Evolutionary conservation across 441 rosid genomes (phyloP).

Genomic region (Metrosideros polymorpha): DNA sequence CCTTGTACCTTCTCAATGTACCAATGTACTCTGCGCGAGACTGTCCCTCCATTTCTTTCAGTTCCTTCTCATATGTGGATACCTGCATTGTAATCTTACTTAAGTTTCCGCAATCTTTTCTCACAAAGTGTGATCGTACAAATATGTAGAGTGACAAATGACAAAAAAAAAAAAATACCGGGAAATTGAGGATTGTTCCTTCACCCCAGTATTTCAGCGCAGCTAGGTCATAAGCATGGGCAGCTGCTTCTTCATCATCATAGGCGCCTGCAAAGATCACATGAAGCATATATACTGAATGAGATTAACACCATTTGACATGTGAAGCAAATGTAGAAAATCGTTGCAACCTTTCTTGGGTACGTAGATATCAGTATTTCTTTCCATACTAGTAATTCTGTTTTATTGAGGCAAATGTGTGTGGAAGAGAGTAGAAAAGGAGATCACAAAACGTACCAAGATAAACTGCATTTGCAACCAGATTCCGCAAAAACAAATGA

Average conservation of each 20-base stretch:
- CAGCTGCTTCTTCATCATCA: not conserved
- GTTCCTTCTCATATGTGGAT: conserved; percentile 36
- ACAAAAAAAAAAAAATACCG: not conserved
- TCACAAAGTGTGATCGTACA: not conserved
- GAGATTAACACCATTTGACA: not conserved
- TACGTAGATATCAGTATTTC: not conserved
- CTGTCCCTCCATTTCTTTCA: conserved; percentile 64
- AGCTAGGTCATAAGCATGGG: not conserved
- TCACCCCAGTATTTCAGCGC: not conserved
- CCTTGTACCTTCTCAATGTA: conserved; percentile 52
- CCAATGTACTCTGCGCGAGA: conserved; percentile 78
- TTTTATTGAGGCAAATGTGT: not conserved
- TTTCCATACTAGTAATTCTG: not conserved
- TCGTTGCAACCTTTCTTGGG: not conserved
- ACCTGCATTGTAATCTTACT: not conserved
- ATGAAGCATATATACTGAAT: not conserved
- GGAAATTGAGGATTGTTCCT: not conserved
- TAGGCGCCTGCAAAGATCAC: not conserved
- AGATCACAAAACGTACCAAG: conserved; percentile 25
- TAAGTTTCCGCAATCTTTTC: not conserved
- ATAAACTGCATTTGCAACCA: conserved; percentile 31
- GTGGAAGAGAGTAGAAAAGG: not conserved
- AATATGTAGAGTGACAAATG: not conserved
- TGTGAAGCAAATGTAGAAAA: not conserved
- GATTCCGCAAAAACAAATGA: not conserved